These are phyloP conservation scores for Ogataea ramenticola DNA, from an alignment of 805 yeast genomes.

Conservation along the genomic window DNA sequence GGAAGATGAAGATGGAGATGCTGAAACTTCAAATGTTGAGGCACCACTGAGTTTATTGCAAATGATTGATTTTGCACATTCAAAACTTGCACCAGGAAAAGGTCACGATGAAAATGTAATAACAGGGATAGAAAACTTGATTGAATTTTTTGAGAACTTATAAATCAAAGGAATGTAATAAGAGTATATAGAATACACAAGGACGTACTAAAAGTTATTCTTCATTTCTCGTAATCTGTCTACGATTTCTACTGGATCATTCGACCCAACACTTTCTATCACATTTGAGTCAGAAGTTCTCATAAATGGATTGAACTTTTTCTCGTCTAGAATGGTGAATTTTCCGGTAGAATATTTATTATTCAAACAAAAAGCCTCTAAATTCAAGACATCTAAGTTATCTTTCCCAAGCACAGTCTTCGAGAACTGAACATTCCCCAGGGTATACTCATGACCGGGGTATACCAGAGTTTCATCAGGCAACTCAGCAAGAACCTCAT, in stretches of 20 bases:
- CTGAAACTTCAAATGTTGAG: constrained; percentile 10
- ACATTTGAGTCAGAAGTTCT: constrained; percentile 61
- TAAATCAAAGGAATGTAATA: neutral
- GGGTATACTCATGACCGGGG: constrained; percentile 96
- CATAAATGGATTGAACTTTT: constrained; percentile 84
- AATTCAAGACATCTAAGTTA: constrained; percentile 40
- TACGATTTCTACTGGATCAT: constrained; percentile 54
- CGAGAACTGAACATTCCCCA: constrained; percentile 72
- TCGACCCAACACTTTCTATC: constrained; percentile 46
- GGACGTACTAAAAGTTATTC: constrained; percentile 43
- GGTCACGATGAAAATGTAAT: constrained; percentile 70
- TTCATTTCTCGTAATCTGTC: constrained; percentile 67
- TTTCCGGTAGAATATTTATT: constrained; percentile 78
- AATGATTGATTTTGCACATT: constrained; percentile 89
- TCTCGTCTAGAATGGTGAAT: constrained; percentile 81
- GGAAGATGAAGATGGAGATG: constrained; percentile 25
- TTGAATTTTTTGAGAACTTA: constrained; percentile 32
- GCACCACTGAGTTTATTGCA: constrained; percentile 49
- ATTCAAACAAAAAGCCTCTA: constrained; percentile 41
- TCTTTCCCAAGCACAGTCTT: constrained; percentile 48
- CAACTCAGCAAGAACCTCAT: constrained; percentile 46
- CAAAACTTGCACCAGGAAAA: constrained; percentile 50
- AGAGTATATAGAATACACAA: no score
- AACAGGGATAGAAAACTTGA: constrained; percentile 60
- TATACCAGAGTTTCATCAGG: constrained; percentile 69